Evolutionary conservation across 2,329 filamentous ascomycete genomes (phyloP).

Genomic region (Diaporthe helianthi): DNA sequence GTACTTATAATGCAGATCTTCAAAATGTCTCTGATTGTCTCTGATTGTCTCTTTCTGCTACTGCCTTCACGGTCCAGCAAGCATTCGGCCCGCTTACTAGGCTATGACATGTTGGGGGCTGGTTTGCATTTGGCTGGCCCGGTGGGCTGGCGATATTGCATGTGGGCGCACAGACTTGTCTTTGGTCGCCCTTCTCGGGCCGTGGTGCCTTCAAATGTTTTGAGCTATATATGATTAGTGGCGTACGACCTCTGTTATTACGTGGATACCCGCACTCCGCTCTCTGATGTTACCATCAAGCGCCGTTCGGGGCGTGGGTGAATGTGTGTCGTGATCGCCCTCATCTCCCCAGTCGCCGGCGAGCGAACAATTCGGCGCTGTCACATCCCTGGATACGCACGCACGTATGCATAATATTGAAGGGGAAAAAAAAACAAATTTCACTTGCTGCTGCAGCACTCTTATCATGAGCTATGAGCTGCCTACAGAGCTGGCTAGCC

Average conservation of each 20-base stretch:
- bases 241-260: conserved; percentile 2
- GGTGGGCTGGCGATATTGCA: conserved; percentile 8
- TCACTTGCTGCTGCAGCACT: conserved; percentile 19
- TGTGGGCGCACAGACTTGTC: conserved; percentile 23
- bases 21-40: neutral
- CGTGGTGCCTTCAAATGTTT: conserved; percentile 17
- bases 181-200: conserved; percentile 12
- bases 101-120: neutral
- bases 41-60: conserved; percentile 13
- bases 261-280: neutral
- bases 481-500: neutral
- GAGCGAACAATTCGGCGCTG: neutral
- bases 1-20: neutral
- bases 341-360: neutral
- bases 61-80: neutral
- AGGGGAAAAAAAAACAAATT: conserved; percentile 23
- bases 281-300: neutral
- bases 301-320: neutral
- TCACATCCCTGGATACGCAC: conserved; percentile 22
- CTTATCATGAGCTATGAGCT: conserved; percentile 8
- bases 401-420: conserved; percentile 15
- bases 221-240: neutral
- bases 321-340: neutral
- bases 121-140: neutral
- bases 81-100: conserved; percentile 4